phyloP scores from a whole-genome alignment of 1,284 basidiomycete species.

The Cystobasidium pallidum region DNA sequence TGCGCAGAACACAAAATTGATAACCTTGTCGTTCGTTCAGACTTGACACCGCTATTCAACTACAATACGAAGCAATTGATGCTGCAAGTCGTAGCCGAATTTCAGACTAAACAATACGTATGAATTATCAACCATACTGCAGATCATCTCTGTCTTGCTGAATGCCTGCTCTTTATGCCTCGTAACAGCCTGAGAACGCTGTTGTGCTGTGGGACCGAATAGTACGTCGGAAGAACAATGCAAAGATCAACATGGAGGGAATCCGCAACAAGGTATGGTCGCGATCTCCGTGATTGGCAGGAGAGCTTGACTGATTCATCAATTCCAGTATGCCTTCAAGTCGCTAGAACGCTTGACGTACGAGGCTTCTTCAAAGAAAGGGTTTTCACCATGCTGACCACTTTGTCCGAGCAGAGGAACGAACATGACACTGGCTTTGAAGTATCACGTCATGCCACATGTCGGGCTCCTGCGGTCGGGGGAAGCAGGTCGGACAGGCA shows the following conservation, averaged over 20 bases:
- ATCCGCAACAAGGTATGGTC: constrained; percentile 67
- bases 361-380: constrained; percentile 55
- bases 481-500: constrained; percentile 41
- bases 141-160: neutral
- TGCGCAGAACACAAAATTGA: neutral
- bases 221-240: constrained; percentile 74
- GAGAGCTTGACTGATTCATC: neutral
- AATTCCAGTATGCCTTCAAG: constrained; percentile 68
- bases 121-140: constrained; percentile 53
- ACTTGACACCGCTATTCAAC: constrained; percentile 77
- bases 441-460: constrained; percentile 89
- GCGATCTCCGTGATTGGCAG: no score
- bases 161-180: constrained; percentile 32
- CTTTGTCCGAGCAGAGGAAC: constrained; percentile 62
- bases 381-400: neutral
- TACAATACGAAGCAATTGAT: constrained; percentile 96
- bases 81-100: constrained; percentile 78
- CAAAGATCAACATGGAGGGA: constrained; percentile 65
- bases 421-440: constrained; percentile 71
- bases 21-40: constrained; percentile 58
- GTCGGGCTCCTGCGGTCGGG: constrained; percentile 69
- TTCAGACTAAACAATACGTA: constrained; percentile 71
- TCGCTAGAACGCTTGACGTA: constrained; percentile 77
- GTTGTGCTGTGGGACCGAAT: constrained; percentile 92
- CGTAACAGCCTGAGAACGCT: constrained; percentile 69